Evolutionary conservation across 2,329 filamentous ascomycete genomes (phyloP), one percentile per base, ranked within the genome.

Genomic region (Phyllosticta citriasiana): DNA sequence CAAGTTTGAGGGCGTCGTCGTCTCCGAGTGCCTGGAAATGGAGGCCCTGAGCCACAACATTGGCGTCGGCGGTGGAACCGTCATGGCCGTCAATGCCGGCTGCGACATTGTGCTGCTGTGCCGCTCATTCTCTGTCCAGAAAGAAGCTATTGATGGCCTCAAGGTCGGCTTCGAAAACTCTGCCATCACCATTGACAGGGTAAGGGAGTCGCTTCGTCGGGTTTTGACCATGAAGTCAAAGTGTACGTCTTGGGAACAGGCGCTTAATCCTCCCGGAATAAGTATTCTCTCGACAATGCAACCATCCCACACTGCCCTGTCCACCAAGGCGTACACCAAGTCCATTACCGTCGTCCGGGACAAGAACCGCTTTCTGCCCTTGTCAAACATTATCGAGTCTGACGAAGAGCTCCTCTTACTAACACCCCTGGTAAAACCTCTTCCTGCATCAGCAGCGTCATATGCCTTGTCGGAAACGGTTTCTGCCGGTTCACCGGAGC

Each of bases 11-110:
- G 93, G 93, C 1, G 92, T 97, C 2, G 91, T 94, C 25, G 91
- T 97, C 57, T 97, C 92, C 0, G 93, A 97, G 71, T 97, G 93
- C 66, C 77, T 97, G 7, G 93, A 97, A 72, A 97, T 97, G 93
- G 92, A 97, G 70, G 91, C 92, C 0, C 82, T 97, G 8, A 94
- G 91, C 65, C 90, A 96, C 70, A 95, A 97, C 68, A 94, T 97
- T 57, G 93, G 93, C n/a, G 91, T 99, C 19, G 91, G 93, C 66
- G 93, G 94, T 51, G 94, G 94, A 12, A 96, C 93, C 0, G 91
- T 97, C 67, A 97, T 97, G 91, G 94, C 94, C 3, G 89, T 97
- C 57, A 94, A 96, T 72, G 93, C 94, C 33, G 94, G 94, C 14
- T 97, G 94, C 71, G 94, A 99, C 72, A 79, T 97, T 59, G 85